Percentiles rank a stretch among this genome's conserved stretches.
Evolutionary conservation across 176 grass and related monocot species (phyloP).

Genomic region (Cocos nucifera): DNA sequence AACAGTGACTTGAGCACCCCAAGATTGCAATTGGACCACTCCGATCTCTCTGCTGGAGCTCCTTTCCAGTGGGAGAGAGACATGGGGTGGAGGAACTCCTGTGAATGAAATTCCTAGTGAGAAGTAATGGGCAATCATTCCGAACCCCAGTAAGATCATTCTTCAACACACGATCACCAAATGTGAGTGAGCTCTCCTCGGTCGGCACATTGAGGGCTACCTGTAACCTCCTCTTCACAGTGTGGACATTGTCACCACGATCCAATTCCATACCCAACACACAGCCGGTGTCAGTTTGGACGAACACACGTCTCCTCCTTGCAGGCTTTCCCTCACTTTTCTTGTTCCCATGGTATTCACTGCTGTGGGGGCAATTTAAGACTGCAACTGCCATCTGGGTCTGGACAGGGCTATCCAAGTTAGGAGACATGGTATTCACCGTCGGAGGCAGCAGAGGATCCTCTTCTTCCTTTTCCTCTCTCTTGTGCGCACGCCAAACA

Average conservation of each 20-base stretch:
- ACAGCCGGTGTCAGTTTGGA: conserved; percentile 55
- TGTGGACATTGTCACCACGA: conserved; percentile 55
- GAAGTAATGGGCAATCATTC: conserved; percentile 57
- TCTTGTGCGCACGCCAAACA: conserved; percentile 21
- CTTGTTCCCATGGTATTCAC: conserved; percentile 25
- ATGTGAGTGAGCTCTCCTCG: conserved; percentile 57
- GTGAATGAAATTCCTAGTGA: conserved; percentile 57
- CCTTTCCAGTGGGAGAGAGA: conserved; percentile 44
- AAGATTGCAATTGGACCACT: conserved; percentile 51
- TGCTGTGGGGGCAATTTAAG: conserved; percentile 34
- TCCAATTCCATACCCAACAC: conserved; percentile 49
- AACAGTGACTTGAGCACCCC: conserved; percentile 35
- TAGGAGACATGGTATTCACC: conserved; percentile 33
- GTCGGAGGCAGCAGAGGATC: background rate
- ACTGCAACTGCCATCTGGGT: conserved; percentile 61
- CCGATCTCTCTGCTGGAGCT: conserved; percentile 44
- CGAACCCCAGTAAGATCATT: conserved; percentile 63
- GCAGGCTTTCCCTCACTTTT: conserved; percentile 24
- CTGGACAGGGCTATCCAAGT: conserved; percentile 57
- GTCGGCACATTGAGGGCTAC: conserved; percentile 55
- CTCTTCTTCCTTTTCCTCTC: conserved; percentile 29
- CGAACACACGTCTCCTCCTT: conserved; percentile 54
- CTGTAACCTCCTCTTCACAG: conserved; percentile 64
- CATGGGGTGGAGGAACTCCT: conserved; percentile 71
- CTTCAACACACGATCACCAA: conserved; percentile 51